Conservation (phyloP, 768 basidiomycete genomes). For the Pisolithus orientalis region DNA sequence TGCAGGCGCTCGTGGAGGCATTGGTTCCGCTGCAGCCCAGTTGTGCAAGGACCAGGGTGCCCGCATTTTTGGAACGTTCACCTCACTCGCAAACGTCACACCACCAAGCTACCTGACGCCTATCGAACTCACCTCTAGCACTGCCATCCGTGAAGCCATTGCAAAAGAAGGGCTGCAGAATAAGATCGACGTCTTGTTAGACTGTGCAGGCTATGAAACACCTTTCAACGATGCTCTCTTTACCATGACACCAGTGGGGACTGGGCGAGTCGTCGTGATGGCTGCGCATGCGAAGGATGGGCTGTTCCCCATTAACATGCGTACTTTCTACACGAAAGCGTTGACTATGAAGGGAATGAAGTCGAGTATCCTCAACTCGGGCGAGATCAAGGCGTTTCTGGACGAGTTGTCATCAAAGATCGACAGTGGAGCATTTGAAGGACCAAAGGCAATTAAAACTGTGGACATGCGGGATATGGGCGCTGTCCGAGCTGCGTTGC, state of each 20-base stretch:
- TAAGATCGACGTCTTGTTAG: conserved; percentile 28
- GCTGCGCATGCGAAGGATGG: conserved; percentile 29
- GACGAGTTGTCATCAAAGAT: conserved; percentile 26
- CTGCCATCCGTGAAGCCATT: conserved; percentile 26
- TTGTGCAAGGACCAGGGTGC: conserved; percentile 27
- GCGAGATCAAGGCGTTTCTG: conserved; percentile 22
- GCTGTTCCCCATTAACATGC: conserved; percentile 25
- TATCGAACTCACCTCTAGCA: conserved; percentile 25
- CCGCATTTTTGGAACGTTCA: conserved; percentile 29
- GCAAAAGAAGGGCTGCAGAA: conserved; percentile 19
- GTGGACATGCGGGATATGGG: conserved; percentile 17
- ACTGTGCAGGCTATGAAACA: conserved; percentile 28
- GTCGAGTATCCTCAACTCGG: conserved; percentile 18
- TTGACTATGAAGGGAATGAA: conserved; percentile 27
- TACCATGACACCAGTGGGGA: conserved; percentile 27
- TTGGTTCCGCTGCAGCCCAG: conserved; percentile 29
- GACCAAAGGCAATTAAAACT: conserved; percentile 19
- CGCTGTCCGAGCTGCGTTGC: conserved; percentile 16
- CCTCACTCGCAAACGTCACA: conserved; percentile 19
- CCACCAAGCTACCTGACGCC: conserved; percentile 26
- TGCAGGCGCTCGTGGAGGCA: conserved; percentile 30
- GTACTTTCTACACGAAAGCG: conserved; percentile 25
- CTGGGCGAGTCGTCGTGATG: conserved; percentile 31
- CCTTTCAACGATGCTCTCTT: conserved; percentile 29
- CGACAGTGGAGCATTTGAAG: conserved; percentile 21